phyloP scores from a whole-genome alignment of 768 basidiomycete species.

The Mycena floridula region DNA sequence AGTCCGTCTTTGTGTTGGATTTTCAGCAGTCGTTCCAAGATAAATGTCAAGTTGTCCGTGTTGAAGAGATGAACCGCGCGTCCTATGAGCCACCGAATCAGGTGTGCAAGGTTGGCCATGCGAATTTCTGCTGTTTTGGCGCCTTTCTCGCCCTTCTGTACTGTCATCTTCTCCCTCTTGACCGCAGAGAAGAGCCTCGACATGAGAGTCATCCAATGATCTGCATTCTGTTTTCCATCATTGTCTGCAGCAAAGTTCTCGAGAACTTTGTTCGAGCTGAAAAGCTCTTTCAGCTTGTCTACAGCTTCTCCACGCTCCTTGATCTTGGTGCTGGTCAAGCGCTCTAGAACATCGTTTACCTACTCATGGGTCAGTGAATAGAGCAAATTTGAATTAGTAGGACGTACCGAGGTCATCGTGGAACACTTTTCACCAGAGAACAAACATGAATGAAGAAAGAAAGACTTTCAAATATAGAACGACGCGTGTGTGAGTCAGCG shows the following conservation, averaged over 20 bases:
- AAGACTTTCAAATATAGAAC: too few relatives aligned
- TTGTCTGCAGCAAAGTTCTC: slow-evolving; percentile 34
- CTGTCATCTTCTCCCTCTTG: slow-evolving; percentile 47
- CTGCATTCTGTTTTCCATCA: slow-evolving; percentile 26
- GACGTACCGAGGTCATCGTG: too few relatives aligned
- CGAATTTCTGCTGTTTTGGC: slow-evolving; percentile 47
- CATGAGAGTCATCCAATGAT: slow-evolving; percentile 60
- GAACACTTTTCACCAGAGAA: too few relatives aligned
- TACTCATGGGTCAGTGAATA: too few relatives aligned
- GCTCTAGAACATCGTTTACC: too few relatives aligned
- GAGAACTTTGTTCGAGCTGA: slow-evolving; percentile 43
- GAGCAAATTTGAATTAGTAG: too few relatives aligned
- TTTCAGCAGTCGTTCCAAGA: slow-evolving; percentile 64
- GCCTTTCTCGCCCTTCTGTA: slow-evolving; percentile 50
- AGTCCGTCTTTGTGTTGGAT: slow-evolving; percentile 51
- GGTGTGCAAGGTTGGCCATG: slow-evolving; percentile 58
- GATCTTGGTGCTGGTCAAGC: too few relatives aligned
- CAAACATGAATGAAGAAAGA: too few relatives aligned
- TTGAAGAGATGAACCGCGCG: slow-evolving; percentile 50
- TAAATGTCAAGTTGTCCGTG: slow-evolving; percentile 43
- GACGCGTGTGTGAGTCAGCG: too few relatives aligned
- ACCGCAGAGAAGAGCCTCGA: slow-evolving; percentile 76
- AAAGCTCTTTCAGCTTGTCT: slow-evolving; percentile 39
- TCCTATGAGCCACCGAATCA: slow-evolving; percentile 72
- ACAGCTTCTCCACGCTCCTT: slow-evolving; percentile 69